These are phyloP conservation scores for Backusella tarrabulga DNA, from an alignment of 192 early-diverging fungal species.

Conservation along the genomic window DNA sequence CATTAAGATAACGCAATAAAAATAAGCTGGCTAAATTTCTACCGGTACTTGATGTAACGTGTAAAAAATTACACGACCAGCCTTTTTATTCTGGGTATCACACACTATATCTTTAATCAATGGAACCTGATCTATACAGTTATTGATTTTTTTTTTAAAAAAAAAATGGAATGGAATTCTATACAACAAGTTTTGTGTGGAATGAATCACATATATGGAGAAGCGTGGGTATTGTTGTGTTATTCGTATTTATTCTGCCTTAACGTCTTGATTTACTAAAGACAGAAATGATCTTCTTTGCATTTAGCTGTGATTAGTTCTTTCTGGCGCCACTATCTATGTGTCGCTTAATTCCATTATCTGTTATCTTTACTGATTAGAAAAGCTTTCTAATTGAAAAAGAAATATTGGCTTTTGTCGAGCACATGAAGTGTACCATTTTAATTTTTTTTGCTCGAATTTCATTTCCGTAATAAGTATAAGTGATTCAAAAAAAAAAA, in stretches of 20 bases:
- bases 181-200: constrained; percentile 39
- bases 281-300: neutral
- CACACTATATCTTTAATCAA: constrained; percentile 57
- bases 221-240: constrained; percentile 56
- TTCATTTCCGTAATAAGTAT: neutral
- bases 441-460: neutral
- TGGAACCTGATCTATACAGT: constrained; percentile 38
- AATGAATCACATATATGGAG: constrained; percentile 53
- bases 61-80: constrained; percentile 41
- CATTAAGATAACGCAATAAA: constrained; percentile 39
- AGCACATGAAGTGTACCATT: neutral
- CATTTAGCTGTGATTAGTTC: neutral
- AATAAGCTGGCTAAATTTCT: constrained; percentile 44
- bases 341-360: neutral
- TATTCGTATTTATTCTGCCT: constrained; percentile 51
- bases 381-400: neutral
- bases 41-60: constrained; percentile 43
- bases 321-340: neutral
- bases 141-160: constrained; percentile 43
- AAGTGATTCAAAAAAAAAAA: neutral
- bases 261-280: constrained; percentile 37
- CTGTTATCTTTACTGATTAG: neutral
- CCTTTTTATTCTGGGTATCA: constrained; percentile 40
- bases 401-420: neutral
- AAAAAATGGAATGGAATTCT: constrained; percentile 31